Conservation (phyloP, 495 filamentous ascomycete species). For the Apiosordaria backusii region DNA sequence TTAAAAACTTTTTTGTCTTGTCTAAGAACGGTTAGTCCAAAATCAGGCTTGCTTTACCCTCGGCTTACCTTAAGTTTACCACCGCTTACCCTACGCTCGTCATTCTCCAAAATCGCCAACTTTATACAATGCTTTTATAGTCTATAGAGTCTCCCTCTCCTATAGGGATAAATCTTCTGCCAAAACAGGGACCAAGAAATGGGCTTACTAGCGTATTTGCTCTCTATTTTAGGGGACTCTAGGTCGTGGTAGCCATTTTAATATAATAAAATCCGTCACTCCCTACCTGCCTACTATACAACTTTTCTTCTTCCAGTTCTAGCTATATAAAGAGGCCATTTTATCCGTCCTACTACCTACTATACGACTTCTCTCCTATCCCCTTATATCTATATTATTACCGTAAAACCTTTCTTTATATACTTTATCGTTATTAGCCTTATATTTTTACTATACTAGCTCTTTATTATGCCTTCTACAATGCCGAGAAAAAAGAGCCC, state of each 20-base stretch:
- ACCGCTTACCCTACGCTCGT: constrained; percentile 12
- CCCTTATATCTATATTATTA: too few species aligned
- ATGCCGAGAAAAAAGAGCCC: too few species aligned
- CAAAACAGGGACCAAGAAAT: constrained; percentile 1
- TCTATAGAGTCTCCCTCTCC: background rate
- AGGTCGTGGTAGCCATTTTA: too few species aligned
- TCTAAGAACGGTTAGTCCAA: constrained; percentile 12
- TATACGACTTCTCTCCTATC: too few species aligned
- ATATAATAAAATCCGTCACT: too few species aligned
- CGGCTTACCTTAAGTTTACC: constrained; percentile 14
- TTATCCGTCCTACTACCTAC: background rate
- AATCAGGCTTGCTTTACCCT: constrained; percentile 17
- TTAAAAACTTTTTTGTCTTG: background rate
- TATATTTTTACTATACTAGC: too few species aligned
- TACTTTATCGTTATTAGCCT: too few species aligned
- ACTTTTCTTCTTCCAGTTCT: constrained; percentile 2
- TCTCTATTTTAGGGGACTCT: too few species aligned
- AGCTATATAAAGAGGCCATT: background rate
- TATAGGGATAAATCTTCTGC: background rate
- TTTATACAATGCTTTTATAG: background rate
- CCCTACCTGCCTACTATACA: background rate
- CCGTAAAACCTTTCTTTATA: too few species aligned
- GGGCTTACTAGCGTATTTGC: too few species aligned
- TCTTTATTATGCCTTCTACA: too few species aligned
- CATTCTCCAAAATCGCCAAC: too few species aligned